A percentile compares a stretch with the other conserved stretches of the same genome.
Evolutionary conservation across 225 moss, liverwort and hornwort genomes (phyloP).

Genomic region (Polytrichum formosum): DNA sequence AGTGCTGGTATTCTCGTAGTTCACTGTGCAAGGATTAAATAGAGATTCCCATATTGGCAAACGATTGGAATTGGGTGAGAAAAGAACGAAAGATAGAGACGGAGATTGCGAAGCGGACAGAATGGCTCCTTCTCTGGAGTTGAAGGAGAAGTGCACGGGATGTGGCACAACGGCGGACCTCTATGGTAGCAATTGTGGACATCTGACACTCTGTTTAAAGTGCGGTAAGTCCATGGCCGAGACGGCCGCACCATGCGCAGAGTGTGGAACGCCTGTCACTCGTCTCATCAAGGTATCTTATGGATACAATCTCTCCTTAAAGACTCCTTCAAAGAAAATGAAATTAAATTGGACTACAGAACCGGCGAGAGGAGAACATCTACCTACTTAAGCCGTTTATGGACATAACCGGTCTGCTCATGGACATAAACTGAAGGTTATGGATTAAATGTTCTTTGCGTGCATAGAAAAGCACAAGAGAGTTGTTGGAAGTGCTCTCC

Average conservation of each 20-base stretch:
- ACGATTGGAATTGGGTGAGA: neutral
- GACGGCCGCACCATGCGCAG: slow-evolving; percentile 68
- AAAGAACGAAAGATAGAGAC: neutral
- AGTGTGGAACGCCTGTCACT: slow-evolving; percentile 76
- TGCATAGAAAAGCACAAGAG: too few species aligned
- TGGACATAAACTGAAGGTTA: too few species aligned
- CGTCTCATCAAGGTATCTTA: slow-evolving; percentile 70
- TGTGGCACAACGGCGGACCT: slow-evolving; percentile 70
- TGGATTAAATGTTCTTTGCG: too few species aligned
- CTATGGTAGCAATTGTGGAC: slow-evolving; percentile 84
- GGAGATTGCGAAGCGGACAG: neutral
- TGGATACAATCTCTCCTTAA: neutral
- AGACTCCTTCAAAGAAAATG: neutral
- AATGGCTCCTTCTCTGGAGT: slow-evolving; percentile 66
- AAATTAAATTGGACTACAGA: neutral
- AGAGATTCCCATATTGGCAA: too few species aligned
- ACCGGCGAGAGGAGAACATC: too few species aligned
- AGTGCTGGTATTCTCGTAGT: too few species aligned
- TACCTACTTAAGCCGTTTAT: too few species aligned
- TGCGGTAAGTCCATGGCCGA: slow-evolving; percentile 93
- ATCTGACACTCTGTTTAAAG: slow-evolving; percentile 79
- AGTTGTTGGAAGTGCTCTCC: too few species aligned
- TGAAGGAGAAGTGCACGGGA: slow-evolving; percentile 79
- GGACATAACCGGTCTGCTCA: too few species aligned
- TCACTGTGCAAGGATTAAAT: too few species aligned